Conservation (phyloP, 2,329 filamentous ascomycete species). For the Talaromyces sp. region DNA sequence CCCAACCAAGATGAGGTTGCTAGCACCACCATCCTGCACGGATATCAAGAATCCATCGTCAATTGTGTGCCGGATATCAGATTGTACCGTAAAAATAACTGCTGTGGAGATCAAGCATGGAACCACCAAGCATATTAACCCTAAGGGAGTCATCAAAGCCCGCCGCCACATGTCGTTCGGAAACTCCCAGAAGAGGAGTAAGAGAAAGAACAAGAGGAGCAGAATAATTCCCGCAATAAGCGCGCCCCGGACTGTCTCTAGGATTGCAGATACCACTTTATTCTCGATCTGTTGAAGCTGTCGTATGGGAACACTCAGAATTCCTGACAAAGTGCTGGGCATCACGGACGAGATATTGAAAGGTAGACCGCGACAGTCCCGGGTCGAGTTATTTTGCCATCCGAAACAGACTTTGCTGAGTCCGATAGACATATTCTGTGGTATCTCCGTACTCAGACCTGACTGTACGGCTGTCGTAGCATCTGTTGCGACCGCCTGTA, state of each 20-base stretch:
- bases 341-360: background rate
- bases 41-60: background rate
- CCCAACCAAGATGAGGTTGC: background rate
- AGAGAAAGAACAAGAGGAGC: background rate
- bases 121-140: background rate
- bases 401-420: background rate
- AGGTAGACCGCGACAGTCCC: background rate
- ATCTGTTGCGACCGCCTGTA: background rate
- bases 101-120: background rate
- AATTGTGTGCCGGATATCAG: background rate
- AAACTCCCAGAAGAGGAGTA: background rate
- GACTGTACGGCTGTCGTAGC: background rate
- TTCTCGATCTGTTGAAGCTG: background rate
- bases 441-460: background rate
- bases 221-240: background rate
- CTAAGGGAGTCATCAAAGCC: background rate
- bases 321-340: background rate
- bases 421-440: background rate
- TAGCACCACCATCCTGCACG: background rate
- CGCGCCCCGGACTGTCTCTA: background rate
- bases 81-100: background rate
- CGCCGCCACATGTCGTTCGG: background rate
- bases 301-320: background rate
- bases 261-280: background rate
- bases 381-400: background rate